Evolutionary conservation across 352 stramenopile genomes (phyloP).

Genomic region (Peronospora destructor): DNA sequence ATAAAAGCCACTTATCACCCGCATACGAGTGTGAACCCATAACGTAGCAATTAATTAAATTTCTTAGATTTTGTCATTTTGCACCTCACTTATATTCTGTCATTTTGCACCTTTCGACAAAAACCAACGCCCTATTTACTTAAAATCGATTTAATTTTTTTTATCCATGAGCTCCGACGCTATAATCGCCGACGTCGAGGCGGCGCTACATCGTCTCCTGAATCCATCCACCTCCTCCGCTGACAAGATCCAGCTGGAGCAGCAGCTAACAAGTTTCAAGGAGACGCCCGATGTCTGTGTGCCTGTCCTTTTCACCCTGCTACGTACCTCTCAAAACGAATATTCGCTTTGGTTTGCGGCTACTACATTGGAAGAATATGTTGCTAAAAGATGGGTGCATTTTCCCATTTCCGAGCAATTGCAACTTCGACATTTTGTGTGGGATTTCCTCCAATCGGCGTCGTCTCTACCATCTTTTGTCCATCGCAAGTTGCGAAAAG

Average conservation of each 20-base stretch:
- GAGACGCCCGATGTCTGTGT: conserved; percentile 42
- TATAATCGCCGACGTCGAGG: conserved; percentile 61
- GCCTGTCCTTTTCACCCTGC: conserved; percentile 58
- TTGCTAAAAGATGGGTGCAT: conserved; percentile 47
- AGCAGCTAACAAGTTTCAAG: conserved; percentile 59
- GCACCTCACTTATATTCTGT: neutral
- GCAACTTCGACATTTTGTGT: conserved; percentile 59
- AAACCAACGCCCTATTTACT: neutral
- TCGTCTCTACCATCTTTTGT: conserved; percentile 33
- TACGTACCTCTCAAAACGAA: conserved; percentile 54
- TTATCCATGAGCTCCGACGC: conserved; percentile 17
- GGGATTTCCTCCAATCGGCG: conserved; percentile 42
- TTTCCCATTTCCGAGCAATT: conserved; percentile 39
- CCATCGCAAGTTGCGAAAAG: conserved; percentile 61
- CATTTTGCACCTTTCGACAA: neutral
- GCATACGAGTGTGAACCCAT: conserved; percentile 32
- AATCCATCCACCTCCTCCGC: conserved; percentile 41
- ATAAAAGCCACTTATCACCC: conserved; percentile 40
- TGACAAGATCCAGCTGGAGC: conserved; percentile 49
- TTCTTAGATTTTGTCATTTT: neutral
- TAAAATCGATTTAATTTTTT: no score
- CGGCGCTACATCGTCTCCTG: conserved; percentile 46
- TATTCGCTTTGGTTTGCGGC: conserved; percentile 74
- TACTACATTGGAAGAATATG: conserved; percentile 69
- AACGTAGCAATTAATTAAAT: neutral